Conservation (phyloP, 1,139 yeast species). For the Hyphopichia pseudoburtonii region DNA sequence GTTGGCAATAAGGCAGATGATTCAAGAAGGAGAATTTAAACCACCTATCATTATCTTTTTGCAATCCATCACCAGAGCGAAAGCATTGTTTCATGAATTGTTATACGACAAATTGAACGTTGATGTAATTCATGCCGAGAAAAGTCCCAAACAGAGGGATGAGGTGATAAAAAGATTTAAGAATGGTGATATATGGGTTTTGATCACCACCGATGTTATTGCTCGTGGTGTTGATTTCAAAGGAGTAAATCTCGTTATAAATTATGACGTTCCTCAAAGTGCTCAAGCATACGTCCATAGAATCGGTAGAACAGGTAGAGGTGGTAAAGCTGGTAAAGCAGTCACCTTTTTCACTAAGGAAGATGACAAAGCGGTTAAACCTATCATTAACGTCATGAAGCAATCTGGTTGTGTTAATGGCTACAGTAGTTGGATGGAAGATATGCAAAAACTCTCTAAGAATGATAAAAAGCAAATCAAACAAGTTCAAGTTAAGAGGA, state of each 20-base stretch:
- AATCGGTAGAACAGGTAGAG: slow-evolving; percentile 98
- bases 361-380: slow-evolving; percentile 72
- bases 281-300: slow-evolving; percentile 97
- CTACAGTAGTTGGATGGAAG: slow-evolving; percentile 79
- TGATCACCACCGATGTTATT: slow-evolving; percentile 93
- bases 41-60: slow-evolving; percentile 93
- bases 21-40: slow-evolving; percentile 78
- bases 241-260: slow-evolving; percentile 91
- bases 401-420: slow-evolving; percentile 78
- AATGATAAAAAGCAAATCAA: slow-evolving; percentile 66
- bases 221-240: slow-evolving; percentile 97
- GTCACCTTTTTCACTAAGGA: slow-evolving; percentile 92
- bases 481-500: slow-evolving; percentile 61
- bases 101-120: slow-evolving; percentile 88
- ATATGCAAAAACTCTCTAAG: slow-evolving; percentile 66
- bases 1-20: slow-evolving; percentile 85
- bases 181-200: slow-evolving; percentile 91
- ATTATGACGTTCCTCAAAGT: slow-evolving; percentile 93
- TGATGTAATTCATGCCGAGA: slow-evolving; percentile 94
- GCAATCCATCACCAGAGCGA: slow-evolving; percentile 91
- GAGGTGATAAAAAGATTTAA: slow-evolving; percentile 81
- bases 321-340: slow-evolving; percentile 83
- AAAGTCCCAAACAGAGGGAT: slow-evolving; percentile 87
- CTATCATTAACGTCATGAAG: slow-evolving; percentile 90
- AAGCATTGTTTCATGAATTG: slow-evolving; percentile 89